Evolutionary conservation across 352 stramenopile genomes (phyloP).

Genomic region (Phytophthora pinifolia): DNA sequence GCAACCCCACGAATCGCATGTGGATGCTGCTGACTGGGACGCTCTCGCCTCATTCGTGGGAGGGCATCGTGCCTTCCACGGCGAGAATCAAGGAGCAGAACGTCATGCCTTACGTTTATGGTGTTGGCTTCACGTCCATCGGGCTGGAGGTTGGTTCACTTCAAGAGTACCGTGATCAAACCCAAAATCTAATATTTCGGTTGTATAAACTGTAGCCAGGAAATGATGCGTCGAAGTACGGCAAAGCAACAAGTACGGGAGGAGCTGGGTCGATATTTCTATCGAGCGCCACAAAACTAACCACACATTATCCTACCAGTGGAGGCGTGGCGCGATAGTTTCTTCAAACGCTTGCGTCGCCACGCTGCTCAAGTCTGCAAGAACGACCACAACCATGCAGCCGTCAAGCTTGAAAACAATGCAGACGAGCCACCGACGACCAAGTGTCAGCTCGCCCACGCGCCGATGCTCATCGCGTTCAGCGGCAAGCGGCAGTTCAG

Average conservation of each 20-base stretch:
- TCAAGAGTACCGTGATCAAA: background rate
- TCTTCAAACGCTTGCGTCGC: slow-evolving; percentile 56
- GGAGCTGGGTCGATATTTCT: background rate
- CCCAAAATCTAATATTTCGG: slow-evolving; percentile 5
- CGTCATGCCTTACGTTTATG: slow-evolving; percentile 53
- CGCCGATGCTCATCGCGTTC: slow-evolving; percentile 80
- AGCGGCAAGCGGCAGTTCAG: slow-evolving; percentile 88
- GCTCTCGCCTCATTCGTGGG: slow-evolving; percentile 52
- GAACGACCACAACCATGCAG: slow-evolving; percentile 29
- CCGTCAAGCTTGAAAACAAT: slow-evolving; percentile 10
- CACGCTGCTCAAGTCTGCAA: slow-evolving; percentile 59
- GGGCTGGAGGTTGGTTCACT: slow-evolving; percentile 59
- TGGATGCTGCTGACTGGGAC: slow-evolving; percentile 83
- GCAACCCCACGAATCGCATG: slow-evolving; percentile 89
- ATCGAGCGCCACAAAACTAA: background rate
- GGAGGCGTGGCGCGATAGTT: slow-evolving; percentile 56
- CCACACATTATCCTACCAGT: slow-evolving; percentile 30
- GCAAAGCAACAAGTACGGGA: slow-evolving; percentile 60
- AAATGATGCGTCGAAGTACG: slow-evolving; percentile 83
- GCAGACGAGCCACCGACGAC: background rate
- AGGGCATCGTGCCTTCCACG: slow-evolving; percentile 57
- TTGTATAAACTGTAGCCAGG: slow-evolving; percentile 45
- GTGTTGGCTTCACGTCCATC: slow-evolving; percentile 83
- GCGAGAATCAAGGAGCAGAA: slow-evolving; percentile 76
- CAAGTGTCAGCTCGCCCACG: slow-evolving; percentile 44